Percentiles rank a stretch among this genome's conserved stretches.
phyloP scores from a whole-genome alignment of 768 basidiomycete species.

The Termitomyces sp. region DNA sequence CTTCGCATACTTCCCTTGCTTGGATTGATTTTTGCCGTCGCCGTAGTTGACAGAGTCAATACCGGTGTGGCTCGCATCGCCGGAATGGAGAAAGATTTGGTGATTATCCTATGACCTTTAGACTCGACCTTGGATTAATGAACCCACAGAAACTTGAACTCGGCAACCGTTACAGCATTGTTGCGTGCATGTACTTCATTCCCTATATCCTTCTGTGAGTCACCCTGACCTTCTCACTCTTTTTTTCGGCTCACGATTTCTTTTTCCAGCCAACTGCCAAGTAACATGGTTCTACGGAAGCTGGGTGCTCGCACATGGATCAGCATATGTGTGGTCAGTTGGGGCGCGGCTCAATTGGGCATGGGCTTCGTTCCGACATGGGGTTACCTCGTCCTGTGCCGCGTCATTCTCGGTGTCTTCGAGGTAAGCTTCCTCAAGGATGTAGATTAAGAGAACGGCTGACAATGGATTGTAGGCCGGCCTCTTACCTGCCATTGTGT shows the following conservation, averaged over 20 bases:
- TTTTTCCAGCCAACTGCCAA: constrained; percentile 35
- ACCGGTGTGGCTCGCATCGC: constrained; percentile 28
- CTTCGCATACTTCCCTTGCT: constrained; percentile 29
- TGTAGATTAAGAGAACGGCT: neutral
- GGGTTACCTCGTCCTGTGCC: constrained; percentile 33
- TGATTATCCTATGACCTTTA: neutral
- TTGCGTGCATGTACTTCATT: constrained; percentile 35
- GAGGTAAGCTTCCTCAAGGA: constrained; percentile 24
- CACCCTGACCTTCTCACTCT: neutral
- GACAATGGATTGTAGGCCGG: neutral
- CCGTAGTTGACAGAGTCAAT: constrained; percentile 30
- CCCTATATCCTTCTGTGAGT: constrained; percentile 39
- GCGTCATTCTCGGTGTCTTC: constrained; percentile 35
- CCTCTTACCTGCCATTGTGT: neutral
- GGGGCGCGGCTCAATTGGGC: constrained; percentile 37
- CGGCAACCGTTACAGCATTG: constrained; percentile 33
- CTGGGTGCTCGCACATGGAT: constrained; percentile 38
- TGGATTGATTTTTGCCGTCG: constrained; percentile 26
- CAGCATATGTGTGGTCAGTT: constrained; percentile 31
- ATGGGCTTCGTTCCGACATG: constrained; percentile 39
- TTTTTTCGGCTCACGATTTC: neutral
- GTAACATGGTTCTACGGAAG: constrained; percentile 33
- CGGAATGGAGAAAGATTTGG: constrained; percentile 32
- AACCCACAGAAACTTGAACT: constrained; percentile 20
- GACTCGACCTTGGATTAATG: neutral